Base-by-base conservation (phyloP, 257 asterid genomes). In the Dorcoceras hygrometricum region DNA sequence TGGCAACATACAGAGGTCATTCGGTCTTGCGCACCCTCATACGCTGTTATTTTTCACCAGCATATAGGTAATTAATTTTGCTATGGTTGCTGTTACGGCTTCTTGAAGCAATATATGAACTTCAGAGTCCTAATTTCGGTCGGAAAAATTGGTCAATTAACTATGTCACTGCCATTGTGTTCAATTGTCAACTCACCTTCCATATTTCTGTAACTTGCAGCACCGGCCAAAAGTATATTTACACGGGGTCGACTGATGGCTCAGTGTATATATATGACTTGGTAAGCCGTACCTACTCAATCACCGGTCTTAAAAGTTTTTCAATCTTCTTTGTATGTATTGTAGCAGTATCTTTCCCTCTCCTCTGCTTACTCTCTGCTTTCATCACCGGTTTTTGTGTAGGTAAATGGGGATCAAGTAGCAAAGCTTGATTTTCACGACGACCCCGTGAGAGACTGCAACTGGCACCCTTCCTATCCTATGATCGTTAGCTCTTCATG, bases 21-120 rank as follows among this genome's bases (percentile, higher is more conserved):
- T 27, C 79, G 6, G 99, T 93, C 48, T 75, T 93, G 78, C 92
- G 83, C 65, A 93, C 99, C 74, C 97, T 90, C 63, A 82, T 93
- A 57, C 99, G 96, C 20, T 86, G 97, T 69, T 88, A 93, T 78
- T 93, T 93, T 86, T 93, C 99, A 32, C 99, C 99, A 6, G 84
- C 84, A 7, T 74, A 74, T 65, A 93, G 97, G 97, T 93, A 81
- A 72, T 59, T 64, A 56, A 27, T 60, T 39, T 46, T 12, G n/a
- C 50, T 39, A 12, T 39, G 18, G 50, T 39, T 3, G 18, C 50
- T 39, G 50, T 39, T 12, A 39, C n/a, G 5, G 12, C 4, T 39
- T 12, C 5, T 39, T 39, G 50, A 39, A 39, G 50, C 50, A 39
- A 39, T 5, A 39, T 39, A 39, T 39, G 50, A 39, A 39, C 50